Evolutionary conservation across 805 yeast genomes (phyloP).

Genomic region (Saccharomycopsis vini): DNA sequence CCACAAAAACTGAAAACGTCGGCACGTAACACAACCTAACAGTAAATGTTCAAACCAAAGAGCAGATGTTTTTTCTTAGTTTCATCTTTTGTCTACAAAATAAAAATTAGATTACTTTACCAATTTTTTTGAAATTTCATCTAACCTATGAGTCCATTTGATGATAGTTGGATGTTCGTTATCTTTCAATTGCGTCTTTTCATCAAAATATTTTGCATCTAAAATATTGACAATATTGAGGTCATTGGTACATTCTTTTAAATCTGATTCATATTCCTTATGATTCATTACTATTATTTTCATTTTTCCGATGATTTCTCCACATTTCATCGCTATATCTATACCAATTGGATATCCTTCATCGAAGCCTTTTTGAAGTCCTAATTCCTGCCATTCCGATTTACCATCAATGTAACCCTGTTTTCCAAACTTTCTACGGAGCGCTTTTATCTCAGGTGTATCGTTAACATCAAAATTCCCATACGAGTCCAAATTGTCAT

Average conservation of each 20-base stretch:
- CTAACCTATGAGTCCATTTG: conserved; percentile 5
- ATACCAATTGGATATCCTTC: conserved; percentile 18
- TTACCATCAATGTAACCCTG: conserved; percentile 19
- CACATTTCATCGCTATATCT: conserved; percentile 10
- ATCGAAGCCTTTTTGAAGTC: conserved; percentile 17
- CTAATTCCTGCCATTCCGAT: conserved; percentile 17
- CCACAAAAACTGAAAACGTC: no score
- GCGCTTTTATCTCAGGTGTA: conserved; percentile 3
- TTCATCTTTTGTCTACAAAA: no score
- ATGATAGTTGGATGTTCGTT: conserved; percentile 4
- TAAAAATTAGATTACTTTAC: no score
- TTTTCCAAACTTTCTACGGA: conserved; percentile 14
- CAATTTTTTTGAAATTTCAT: background rate
- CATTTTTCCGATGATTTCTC: conserved; percentile 7
- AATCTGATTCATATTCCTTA: background rate
- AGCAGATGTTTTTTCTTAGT: no score
- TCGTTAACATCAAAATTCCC: background rate
- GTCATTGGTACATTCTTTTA: background rate
- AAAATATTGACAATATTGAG: conserved; percentile 5
- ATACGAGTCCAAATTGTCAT: background rate
- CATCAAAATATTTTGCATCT: conserved; percentile 9
- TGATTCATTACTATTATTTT: background rate
- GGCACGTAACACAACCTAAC: no score
- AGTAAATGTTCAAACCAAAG: no score
- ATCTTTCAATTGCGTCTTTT: conserved; percentile 1